Base-by-base conservation (phyloP, 2,329 filamentous ascomycete genomes). In the Davidsoniella neocaledoniae region DNA sequence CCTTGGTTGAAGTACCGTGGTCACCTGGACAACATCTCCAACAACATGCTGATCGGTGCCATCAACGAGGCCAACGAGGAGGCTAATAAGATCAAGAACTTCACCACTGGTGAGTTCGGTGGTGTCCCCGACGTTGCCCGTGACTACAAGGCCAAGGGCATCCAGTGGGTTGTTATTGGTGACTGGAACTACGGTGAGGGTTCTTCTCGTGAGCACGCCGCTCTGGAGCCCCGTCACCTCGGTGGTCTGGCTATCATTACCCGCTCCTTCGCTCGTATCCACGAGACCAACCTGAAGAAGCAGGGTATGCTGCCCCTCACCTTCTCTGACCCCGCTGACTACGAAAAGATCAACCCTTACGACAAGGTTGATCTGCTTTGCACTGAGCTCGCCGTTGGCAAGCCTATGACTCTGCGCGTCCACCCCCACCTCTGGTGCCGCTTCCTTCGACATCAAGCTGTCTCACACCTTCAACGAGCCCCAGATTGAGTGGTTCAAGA, bases 221-320 rank as follows among this genome's bases (percentile, higher is more conserved):
- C 91, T 68, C 80, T 98, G 55, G 90, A 98, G 76, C 91, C 91
- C 64, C 82, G 91, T 66, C 90, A 96, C 73, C 81, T 98, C 57
- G 91, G 91, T 63, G 91, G 90, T 68, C 78, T 95, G 62, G 91
- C 90, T 62, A 94, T 98, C 73, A 93, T 98, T 66, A 88, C 83
- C 63, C 83, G 86, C 64, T 86, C 79, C 57, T 98, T 98, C 65
- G 91, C 91, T 62, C 91, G 91, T 83, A 98, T 98, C 64, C 91
- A 98, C 77, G 91, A 98, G 77, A 98, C 91, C 74, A 98, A 98
- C 79, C 72, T 98, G 74, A 98, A 98, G 86, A 98, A 98, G 83
- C 91, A 98, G 79, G 91, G 91, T 71, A 95, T 98, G 90, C 84
- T 98, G 71, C 91, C 91, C 62, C 77, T 98, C 57, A 96, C 88